Evolutionary conservation across 2,329 filamentous ascomycete genomes (phyloP).

Genomic region (Amauroascus verrucosus): DNA sequence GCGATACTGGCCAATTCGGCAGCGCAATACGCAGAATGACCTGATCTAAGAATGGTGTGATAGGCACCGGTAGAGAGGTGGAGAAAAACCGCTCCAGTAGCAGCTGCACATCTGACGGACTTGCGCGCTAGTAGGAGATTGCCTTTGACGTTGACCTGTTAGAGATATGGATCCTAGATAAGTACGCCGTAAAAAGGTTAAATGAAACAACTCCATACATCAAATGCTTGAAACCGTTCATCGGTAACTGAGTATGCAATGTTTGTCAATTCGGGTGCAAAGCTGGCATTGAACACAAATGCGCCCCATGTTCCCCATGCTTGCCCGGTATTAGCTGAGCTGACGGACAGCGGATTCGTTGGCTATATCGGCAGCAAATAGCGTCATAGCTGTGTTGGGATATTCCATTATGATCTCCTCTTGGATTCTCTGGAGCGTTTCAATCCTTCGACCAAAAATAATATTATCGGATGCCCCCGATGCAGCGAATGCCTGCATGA

Average conservation of each 20-base stretch:
- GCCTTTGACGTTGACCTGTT: too few relatives aligned
- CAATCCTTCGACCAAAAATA: not conserved
- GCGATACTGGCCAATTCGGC: too few relatives aligned
- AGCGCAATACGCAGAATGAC: too few relatives aligned
- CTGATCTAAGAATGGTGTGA: too few relatives aligned
- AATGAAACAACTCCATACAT: too few relatives aligned
- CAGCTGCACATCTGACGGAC: too few relatives aligned
- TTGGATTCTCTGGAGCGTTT: not conserved
- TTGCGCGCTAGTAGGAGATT: too few relatives aligned
- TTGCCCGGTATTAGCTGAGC: not conserved
- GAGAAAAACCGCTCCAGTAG: too few relatives aligned
- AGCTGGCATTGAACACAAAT: not conserved
- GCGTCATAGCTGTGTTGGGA: not conserved
- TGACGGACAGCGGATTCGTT: not conserved
- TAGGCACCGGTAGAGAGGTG: too few relatives aligned
- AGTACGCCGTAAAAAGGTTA: too few relatives aligned
- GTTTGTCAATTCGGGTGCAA: not conserved
- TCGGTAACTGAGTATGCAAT: not conserved
- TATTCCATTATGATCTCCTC: not conserved
- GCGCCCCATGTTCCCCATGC: not conserved
- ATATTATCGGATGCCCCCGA: not conserved
- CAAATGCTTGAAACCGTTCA: not conserved
- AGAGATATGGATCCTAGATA: too few relatives aligned
- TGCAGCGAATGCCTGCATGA: not conserved
- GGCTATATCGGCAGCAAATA: not conserved